These are phyloP conservation scores for Trichoderma endophyticum DNA, from an alignment of 2,329 filamentous ascomycete genomes.

Conservation along the genomic window DNA sequence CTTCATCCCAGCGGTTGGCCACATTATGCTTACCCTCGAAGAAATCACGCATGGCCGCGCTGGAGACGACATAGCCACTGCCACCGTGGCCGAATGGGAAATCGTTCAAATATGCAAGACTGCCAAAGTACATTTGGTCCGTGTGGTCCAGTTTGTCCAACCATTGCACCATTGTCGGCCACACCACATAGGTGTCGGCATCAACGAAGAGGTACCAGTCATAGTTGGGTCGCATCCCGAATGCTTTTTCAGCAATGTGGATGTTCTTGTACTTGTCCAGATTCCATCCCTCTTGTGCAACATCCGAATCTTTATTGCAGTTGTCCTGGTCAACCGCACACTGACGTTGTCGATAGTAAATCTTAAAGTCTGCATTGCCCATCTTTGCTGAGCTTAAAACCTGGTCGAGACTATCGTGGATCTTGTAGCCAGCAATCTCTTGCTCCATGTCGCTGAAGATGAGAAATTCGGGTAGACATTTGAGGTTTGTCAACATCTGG, in stretches of 20 bases:
- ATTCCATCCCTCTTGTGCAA: conserved; percentile 43
- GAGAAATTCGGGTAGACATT: conserved; percentile 49
- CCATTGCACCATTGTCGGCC: conserved; percentile 51
- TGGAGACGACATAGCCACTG: conserved; percentile 52
- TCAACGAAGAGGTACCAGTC: conserved; percentile 62
- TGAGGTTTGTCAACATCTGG: conserved; percentile 51
- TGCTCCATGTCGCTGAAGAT: conserved; percentile 58
- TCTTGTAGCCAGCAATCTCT: conserved; percentile 41
- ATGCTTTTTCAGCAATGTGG: conserved; percentile 56
- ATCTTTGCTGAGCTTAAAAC: conserved; percentile 43
- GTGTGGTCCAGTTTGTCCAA: conserved; percentile 42
- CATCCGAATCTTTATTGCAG: conserved; percentile 36
- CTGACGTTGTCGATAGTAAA: conserved; percentile 44
- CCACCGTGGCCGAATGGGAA: conserved; percentile 55
- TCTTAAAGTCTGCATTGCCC: conserved; percentile 49
- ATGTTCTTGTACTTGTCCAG: conserved; percentile 63
- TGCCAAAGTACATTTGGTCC: conserved; percentile 49
- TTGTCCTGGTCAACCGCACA: conserved; percentile 46
- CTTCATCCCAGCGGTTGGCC: conserved; percentile 45
- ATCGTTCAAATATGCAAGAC: conserved; percentile 40
- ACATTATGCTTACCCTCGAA: conserved; percentile 43
- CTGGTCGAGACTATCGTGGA: conserved; percentile 46
- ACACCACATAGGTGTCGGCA: conserved; percentile 56
- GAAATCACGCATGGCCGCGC: conserved; percentile 47
- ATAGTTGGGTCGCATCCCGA: conserved; percentile 45